These are phyloP conservation scores for Trametes coccinea DNA, from an alignment of 768 basidiomycete genomes.

Conservation along the genomic window DNA sequence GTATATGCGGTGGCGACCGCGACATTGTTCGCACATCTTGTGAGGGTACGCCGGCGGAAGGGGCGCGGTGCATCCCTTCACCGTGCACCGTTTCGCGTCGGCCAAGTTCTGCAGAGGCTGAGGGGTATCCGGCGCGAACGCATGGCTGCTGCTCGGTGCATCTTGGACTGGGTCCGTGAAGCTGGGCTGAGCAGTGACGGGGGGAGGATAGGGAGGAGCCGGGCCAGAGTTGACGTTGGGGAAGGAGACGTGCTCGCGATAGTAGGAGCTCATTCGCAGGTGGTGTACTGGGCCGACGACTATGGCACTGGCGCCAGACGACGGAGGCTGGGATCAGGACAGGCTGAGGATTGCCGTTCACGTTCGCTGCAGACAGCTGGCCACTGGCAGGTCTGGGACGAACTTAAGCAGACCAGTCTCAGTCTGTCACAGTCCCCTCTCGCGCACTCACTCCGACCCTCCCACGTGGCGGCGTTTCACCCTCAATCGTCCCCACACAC, in stretches of 20 bases:
- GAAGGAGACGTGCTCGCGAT: conserved; percentile 22
- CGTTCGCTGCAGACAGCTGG: too few species aligned
- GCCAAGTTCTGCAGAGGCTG: background rate
- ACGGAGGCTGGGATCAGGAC: background rate
- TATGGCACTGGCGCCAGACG: conserved; percentile 11
- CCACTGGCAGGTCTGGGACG: background rate
- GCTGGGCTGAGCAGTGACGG: background rate
- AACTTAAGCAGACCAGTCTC: too few species aligned
- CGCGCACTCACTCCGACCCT: too few species aligned
- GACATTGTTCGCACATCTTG: conserved; percentile 57
- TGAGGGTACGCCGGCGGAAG: conserved; percentile 34
- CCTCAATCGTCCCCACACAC: background rate
- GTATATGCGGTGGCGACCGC: conserved; percentile 51
- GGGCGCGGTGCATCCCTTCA: conserved; percentile 43
- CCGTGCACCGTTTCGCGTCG: conserved; percentile 38
- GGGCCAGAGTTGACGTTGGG: conserved; percentile 15
- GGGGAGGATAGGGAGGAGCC: conserved; percentile 7
- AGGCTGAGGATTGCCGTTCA: background rate
- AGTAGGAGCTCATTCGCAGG: conserved; percentile 21
- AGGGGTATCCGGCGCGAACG: background rate
- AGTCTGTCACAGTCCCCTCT: too few species aligned
- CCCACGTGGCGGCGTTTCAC: conserved; percentile 14
- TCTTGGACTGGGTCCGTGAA: background rate
- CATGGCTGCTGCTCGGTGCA: too few species aligned
- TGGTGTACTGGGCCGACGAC: background rate